Evolutionary conservation across 2,329 filamentous ascomycete species (phyloP).

Genomic region (Dactylellina cionopaga): DNA sequence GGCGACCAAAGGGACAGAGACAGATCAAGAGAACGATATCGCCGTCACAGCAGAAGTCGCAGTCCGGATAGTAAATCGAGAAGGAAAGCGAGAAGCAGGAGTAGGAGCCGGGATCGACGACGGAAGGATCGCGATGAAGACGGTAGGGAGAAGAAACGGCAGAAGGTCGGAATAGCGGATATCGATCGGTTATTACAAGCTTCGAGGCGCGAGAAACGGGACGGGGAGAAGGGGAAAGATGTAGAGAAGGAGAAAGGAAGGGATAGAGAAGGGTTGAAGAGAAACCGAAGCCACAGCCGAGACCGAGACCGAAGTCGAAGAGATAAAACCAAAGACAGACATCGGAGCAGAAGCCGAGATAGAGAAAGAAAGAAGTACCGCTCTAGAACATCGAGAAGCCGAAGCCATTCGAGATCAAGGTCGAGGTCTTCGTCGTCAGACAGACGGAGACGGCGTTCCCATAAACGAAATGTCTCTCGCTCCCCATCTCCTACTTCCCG

Average conservation of each 20-base stretch:
- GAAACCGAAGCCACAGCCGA: constrained; percentile 14
- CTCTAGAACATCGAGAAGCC: constrained; percentile 49
- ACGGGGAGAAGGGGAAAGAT: constrained; percentile 25
- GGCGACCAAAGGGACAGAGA: constrained; percentile 29
- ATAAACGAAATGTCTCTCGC: constrained; percentile 4
- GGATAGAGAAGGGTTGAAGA: constrained; percentile 8
- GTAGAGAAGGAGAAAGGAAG: background rate
- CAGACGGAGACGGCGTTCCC: constrained; percentile 36
- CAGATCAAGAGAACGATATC: constrained; percentile 60
- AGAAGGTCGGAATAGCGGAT: constrained; percentile 40
- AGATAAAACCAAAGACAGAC: constrained; percentile 31
- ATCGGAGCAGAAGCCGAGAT: constrained; percentile 44
- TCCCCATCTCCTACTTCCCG: background rate
- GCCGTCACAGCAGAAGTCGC: constrained; percentile 24
- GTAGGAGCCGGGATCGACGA: constrained; percentile 17
- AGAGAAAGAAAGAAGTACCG: constrained; percentile 13
- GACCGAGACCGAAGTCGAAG: constrained; percentile 14
- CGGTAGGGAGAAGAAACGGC: constrained; percentile 28
- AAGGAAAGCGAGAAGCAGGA: constrained; percentile 36
- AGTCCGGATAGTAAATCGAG: constrained; percentile 29
- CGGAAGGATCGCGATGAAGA: constrained; percentile 19
- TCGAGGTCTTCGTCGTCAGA: constrained; percentile 43
- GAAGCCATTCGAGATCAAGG: constrained; percentile 9
- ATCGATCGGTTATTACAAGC: constrained; percentile 44
- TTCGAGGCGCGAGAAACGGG: constrained; percentile 34